Evolutionary conservation across 2,329 filamentous ascomycete species (phyloP).

Genomic region (Calonectria hongkongensis): DNA sequence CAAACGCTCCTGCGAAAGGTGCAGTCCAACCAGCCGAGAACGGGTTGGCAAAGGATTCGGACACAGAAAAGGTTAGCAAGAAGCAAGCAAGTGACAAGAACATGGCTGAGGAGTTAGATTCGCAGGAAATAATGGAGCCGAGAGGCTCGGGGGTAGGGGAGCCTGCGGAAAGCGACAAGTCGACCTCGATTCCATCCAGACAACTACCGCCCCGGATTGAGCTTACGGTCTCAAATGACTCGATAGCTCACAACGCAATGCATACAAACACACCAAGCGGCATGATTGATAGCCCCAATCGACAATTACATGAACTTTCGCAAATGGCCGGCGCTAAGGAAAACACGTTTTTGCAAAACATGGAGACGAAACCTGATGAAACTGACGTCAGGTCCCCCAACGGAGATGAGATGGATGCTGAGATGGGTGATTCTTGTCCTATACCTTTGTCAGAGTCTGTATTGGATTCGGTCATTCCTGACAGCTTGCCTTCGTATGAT

Average conservation of each 20-base stretch:
- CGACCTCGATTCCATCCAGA: constrained; percentile 55
- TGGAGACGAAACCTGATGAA: constrained; percentile 15
- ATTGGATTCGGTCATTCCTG: constrained; percentile 49
- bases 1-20: constrained; percentile 47
- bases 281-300: constrained; percentile 44
- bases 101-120: constrained; percentile 54
- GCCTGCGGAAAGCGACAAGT: constrained; percentile 47
- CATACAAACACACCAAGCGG: constrained; percentile 47
- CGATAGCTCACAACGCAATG: constrained; percentile 49
- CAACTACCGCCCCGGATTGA: constrained; percentile 52
- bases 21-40: constrained; percentile 49
- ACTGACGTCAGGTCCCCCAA: not conserved
- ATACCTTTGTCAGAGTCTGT: constrained; percentile 29
- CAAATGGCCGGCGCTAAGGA: constrained; percentile 36
- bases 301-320: constrained; percentile 46
- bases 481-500: constrained; percentile 47
- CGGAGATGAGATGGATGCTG: constrained; percentile 36
- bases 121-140: constrained; percentile 56
- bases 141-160: constrained; percentile 44
- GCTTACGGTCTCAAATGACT: constrained; percentile 43
- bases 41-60: constrained; percentile 36
- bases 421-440: constrained; percentile 31
- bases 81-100: constrained; percentile 47
- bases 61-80: constrained; percentile 54
- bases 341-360: not conserved